Evolutionary conservation across 495 filamentous ascomycete genomes (phyloP).

Genomic region (Penicillium silybi): DNA sequence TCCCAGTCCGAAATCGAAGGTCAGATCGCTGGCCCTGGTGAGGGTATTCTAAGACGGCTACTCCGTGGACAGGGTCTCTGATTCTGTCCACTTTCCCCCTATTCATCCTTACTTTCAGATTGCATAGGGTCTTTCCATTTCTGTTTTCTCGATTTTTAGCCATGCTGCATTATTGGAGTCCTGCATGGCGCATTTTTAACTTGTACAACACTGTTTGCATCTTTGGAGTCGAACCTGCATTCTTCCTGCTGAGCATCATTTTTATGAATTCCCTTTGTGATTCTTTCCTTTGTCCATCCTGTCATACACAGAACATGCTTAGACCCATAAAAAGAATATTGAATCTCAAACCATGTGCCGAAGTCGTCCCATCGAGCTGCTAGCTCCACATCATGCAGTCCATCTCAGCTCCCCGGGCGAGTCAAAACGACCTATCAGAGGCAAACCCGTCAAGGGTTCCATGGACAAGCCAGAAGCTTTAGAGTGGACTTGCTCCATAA

Average conservation of each 20-base stretch:
- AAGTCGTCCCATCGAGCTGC: no score
- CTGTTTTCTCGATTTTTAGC: conserved; percentile 1
- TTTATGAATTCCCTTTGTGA: conserved; percentile 10
- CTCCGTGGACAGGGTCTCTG: conserved; percentile 41
- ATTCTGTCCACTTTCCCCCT: background rate
- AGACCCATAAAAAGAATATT: background rate
- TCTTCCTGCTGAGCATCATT: conserved; percentile 10
- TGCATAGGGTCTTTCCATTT: background rate
- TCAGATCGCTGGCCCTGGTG: conserved; percentile 66
- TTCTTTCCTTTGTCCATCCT: background rate
- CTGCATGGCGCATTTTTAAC: conserved; percentile 7
- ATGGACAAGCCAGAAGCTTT: background rate
- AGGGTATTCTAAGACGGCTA: conserved; percentile 45
- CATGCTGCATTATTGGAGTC: conserved; percentile 13
- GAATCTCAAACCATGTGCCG: no score
- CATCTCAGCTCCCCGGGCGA: no score
- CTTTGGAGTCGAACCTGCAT: conserved; percentile 11
- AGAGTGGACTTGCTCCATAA: background rate
- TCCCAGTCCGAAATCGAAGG: conserved; percentile 71
- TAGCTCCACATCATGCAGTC: no score
- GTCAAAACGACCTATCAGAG: no score
- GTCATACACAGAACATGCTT: background rate
- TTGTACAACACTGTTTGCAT: conserved; percentile 12
- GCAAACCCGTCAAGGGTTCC: background rate
- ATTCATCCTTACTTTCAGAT: background rate